These are phyloP conservation scores for Fusarium sp. DNA, from an alignment of 2,329 filamentous ascomycete genomes.

Conservation along the genomic window DNA sequence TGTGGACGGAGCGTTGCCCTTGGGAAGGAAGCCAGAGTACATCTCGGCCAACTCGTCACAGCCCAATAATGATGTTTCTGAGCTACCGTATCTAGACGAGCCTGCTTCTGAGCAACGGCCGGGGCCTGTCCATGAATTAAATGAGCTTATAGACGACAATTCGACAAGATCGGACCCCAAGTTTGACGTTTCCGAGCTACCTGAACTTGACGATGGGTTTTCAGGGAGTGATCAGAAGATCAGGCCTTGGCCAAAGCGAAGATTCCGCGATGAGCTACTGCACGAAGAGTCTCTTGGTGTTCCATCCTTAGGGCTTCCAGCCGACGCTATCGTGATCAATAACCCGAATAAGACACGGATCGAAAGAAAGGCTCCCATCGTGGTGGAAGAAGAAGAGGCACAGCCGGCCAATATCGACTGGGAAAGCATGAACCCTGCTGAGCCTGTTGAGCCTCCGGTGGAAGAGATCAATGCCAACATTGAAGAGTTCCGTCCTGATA, in stretches of 20 bases:
- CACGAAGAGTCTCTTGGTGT: slow-evolving; percentile 48
- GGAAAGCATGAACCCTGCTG: slow-evolving; percentile 46
- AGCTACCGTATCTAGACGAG: not conserved
- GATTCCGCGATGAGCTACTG: slow-evolving; percentile 45
- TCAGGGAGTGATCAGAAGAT: not conserved
- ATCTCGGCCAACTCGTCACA: not conserved
- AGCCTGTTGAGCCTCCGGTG: slow-evolving; percentile 40
- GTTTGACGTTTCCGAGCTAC: not conserved
- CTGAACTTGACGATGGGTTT: slow-evolving; percentile 11
- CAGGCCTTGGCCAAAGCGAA: not conserved
- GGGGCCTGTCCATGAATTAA: not conserved
- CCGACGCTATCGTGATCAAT: slow-evolving; percentile 61
- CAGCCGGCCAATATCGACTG: slow-evolving; percentile 45
- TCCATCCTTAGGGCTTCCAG: slow-evolving; percentile 51
- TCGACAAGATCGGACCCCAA: not conserved
- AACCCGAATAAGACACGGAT: slow-evolving; percentile 50
- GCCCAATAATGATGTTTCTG: not conserved
- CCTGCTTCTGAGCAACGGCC: not conserved
- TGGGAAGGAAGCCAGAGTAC: not conserved
- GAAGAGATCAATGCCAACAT: slow-evolving; percentile 59
- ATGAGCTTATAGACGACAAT: not conserved
- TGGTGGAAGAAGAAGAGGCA: slow-evolving; percentile 34
- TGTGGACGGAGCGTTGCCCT: not conserved
- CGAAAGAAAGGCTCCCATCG: slow-evolving; percentile 22
- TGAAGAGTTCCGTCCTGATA: slow-evolving; percentile 60